These are phyloP conservation scores for Pleurotus tuoliensis DNA, from an alignment of 768 basidiomycete species.

Conservation along the genomic window DNA sequence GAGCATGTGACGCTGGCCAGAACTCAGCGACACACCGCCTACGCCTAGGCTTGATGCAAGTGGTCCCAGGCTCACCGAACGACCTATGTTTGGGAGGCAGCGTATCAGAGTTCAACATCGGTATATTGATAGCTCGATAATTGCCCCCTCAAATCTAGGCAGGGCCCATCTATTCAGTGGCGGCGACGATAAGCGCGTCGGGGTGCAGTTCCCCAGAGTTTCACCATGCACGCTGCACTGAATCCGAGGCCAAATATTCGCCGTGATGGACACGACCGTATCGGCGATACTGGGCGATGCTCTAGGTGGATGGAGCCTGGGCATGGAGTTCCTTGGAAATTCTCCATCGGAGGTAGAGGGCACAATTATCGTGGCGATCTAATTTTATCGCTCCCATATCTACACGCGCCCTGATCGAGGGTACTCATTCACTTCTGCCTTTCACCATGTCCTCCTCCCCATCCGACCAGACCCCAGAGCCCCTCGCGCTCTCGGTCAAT, in stretches of 20 bases:
- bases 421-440: too few species aligned
- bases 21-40: neutral
- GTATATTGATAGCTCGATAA: neutral
- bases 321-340: too few species aligned
- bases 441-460: neutral
- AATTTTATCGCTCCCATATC: too few species aligned
- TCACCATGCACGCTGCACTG: too few species aligned
- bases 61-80: neutral
- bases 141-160: neutral
- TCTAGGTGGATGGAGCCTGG: too few species aligned
- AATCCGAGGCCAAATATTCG: neutral
- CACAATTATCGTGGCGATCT: too few species aligned
- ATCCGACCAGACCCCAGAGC: neutral
- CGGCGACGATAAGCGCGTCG: too few species aligned
- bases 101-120: neutral
- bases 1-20: neutral
- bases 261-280: too few species aligned
- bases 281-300: too few species aligned
- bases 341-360: too few species aligned
- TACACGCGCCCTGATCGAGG: too few species aligned
- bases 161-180: neutral
- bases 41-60: neutral
- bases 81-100: neutral
- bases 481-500: slow-evolving; percentile 65
- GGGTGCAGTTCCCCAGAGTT: too few species aligned